Percentiles rank a stretch among this genome's conserved stretches.
Conservation (phyloP, 2,329 filamentous ascomycete species). For the Fusarium hainanense region DNA sequence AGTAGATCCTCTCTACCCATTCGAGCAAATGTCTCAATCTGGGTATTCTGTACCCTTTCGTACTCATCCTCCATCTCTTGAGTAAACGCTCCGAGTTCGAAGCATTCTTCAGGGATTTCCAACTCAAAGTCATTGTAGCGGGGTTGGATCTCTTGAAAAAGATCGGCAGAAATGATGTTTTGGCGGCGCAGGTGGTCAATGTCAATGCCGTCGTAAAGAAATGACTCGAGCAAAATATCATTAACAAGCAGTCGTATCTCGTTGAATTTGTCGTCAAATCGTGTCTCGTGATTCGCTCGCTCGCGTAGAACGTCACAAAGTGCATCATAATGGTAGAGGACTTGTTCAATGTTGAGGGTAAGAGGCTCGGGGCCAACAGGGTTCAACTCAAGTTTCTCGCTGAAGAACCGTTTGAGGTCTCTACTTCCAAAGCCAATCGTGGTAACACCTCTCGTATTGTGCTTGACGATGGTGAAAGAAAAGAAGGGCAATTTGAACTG, state of each 20-base stretch:
- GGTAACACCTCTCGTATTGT: conserved; percentile 35
- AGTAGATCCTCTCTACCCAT: conserved; percentile 41
- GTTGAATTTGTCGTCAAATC: conserved; percentile 27
- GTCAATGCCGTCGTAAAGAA: conserved; percentile 45
- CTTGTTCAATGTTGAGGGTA: conserved; percentile 37
- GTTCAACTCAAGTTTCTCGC: conserved; percentile 50
- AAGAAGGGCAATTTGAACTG: conserved; percentile 33
- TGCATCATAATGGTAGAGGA: conserved; percentile 42
- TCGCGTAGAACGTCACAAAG: conserved; percentile 36
- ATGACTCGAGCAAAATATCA: conserved; percentile 44
- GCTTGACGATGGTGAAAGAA: conserved; percentile 46
- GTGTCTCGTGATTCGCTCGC: conserved; percentile 5
- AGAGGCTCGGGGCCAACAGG: conserved; percentile 9
- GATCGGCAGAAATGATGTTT: conserved; percentile 28
- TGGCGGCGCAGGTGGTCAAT: conserved; percentile 36
- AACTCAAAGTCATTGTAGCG: conserved; percentile 43
- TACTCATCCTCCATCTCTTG: conserved; percentile 28
- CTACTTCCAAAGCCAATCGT: conserved; percentile 49
- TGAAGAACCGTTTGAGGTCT: conserved; percentile 52
- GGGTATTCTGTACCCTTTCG: conserved; percentile 35
- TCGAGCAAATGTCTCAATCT: conserved; percentile 42
- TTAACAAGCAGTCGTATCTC: conserved; percentile 46
- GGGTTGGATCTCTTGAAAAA: conserved; percentile 47
- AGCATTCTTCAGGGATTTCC: conserved; percentile 46
- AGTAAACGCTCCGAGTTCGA: conserved; percentile 41